phyloP scores from a whole-genome alignment of 2,329 filamentous ascomycete species.

The Trichophyton equinum region DNA sequence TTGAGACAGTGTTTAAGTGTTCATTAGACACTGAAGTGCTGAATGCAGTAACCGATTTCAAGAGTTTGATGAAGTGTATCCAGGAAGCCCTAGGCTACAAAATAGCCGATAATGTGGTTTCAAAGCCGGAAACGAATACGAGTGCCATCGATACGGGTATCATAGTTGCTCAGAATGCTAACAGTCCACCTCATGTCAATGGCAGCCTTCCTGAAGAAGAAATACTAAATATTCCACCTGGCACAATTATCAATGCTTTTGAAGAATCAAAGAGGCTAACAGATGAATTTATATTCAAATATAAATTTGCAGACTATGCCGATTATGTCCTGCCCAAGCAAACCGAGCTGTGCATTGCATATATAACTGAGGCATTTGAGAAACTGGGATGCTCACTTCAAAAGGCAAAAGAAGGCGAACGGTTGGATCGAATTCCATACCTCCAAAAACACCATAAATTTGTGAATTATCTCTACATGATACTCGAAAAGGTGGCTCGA shows the following conservation, averaged over 20 bases:
- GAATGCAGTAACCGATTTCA: constrained; percentile 4
- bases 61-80: constrained; percentile 5
- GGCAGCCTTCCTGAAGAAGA: not conserved
- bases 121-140: not conserved
- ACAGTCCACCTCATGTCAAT: not conserved
- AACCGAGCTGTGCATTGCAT: constrained; percentile 6
- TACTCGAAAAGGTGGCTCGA: constrained; percentile 5
- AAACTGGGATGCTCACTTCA: constrained; percentile 2
- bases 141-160: not conserved
- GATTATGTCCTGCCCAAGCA: constrained; percentile 3
- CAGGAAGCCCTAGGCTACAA: not conserved
- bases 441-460: constrained; percentile 6
- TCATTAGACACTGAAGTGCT: constrained; percentile 4
- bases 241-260: constrained; percentile 4
- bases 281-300: constrained; percentile 3
- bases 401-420: not conserved
- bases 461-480: constrained; percentile 9
- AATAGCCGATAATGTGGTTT: too few species aligned
- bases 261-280: constrained; percentile 5
- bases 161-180: not conserved
- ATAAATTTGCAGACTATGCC: constrained; percentile 5
- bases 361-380: constrained; percentile 7
- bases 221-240: not conserved
- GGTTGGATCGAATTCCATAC: constrained; percentile 1
- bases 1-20: constrained; percentile 9